phyloP scores from a whole-genome alignment of 2,329 filamentous ascomycete genomes.

The Coniochaeta prunicola region DNA sequence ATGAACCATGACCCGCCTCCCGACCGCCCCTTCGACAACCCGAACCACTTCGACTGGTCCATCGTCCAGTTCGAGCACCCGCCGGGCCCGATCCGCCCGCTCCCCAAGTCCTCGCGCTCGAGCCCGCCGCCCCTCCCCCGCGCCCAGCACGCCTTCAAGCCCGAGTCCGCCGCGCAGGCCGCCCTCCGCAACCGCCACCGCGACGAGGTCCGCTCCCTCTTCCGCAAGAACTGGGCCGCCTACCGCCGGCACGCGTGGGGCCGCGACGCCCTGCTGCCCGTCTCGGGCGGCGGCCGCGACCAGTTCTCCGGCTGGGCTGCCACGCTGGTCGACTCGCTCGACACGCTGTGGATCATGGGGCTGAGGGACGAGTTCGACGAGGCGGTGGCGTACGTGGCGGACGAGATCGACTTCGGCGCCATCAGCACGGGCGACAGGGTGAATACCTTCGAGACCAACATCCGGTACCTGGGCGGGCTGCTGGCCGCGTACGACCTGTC shows the following conservation, averaged over 20 bases:
- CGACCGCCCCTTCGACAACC: background rate
- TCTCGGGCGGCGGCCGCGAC: conserved; percentile 43
- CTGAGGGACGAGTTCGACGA: conserved; percentile 57
- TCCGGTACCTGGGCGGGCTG: conserved; percentile 63
- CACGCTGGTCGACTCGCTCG: conserved; percentile 59
- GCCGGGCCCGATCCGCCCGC: conserved; percentile 6
- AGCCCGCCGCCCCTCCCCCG: conserved; percentile 5
- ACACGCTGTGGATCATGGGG: conserved; percentile 69
- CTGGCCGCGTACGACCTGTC: conserved; percentile 65
- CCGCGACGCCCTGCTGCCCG: conserved; percentile 54
- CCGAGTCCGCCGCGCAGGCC: background rate
- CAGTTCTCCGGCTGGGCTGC: conserved; percentile 62
- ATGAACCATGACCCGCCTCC: conserved; percentile 21
- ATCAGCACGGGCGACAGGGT: conserved; percentile 41
- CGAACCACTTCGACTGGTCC: conserved; percentile 30
- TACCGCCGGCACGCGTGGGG: conserved; percentile 59
- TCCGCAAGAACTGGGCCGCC: conserved; percentile 48
- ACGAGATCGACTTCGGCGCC: conserved; percentile 55
- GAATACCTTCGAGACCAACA: conserved; percentile 65
- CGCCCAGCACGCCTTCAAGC: background rate
- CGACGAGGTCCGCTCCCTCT: conserved; percentile 39
- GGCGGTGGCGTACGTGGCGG: conserved; percentile 49
- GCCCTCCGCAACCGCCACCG: conserved; percentile 21
- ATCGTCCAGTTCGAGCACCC: conserved; percentile 20
- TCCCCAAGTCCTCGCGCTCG: conserved; percentile 16